Percentiles rank a stretch among this genome's conserved stretches.
phyloP scores from a whole-genome alignment of 768 basidiomycete genomes.

The Mycena galericulata region DNA sequence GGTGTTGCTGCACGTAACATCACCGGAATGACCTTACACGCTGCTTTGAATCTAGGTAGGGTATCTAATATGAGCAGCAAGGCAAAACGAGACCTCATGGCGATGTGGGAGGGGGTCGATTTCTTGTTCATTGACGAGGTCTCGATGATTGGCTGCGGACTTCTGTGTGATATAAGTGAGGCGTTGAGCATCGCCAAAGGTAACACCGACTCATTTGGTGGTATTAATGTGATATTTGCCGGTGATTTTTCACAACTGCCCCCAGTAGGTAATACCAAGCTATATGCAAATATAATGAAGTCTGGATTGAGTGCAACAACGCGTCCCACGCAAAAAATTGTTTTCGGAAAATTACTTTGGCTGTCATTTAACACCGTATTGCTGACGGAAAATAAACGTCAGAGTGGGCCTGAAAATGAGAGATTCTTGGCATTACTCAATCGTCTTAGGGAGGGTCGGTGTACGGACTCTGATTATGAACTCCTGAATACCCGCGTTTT shows the following conservation, averaged over 20 bases:
- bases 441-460: neutral
- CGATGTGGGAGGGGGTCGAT: slow-evolving; percentile 54
- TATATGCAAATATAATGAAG: slow-evolving; percentile 33
- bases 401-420: neutral
- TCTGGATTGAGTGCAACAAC: neutral
- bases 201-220: slow-evolving; percentile 47
- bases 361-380: neutral
- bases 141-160: slow-evolving; percentile 51
- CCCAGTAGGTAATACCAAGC: slow-evolving; percentile 33
- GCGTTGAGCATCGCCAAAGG: slow-evolving; percentile 49
- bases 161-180: slow-evolving; percentile 47
- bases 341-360: slow-evolving; percentile 10
- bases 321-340: slow-evolving; percentile 20
- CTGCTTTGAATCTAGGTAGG: slow-evolving; percentile 34
- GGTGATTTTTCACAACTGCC: slow-evolving; percentile 59
- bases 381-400: neutral
- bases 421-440: neutral
- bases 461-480: neutral
- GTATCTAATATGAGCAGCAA: neutral
- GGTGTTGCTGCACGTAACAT: slow-evolving; percentile 56
- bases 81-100: slow-evolving; percentile 31
- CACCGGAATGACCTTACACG: slow-evolving; percentile 54
- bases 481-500: neutral
- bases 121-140: slow-evolving; percentile 54
- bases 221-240: slow-evolving; percentile 54